A percentile compares a stretch with the other conserved stretches of the same genome.
These are phyloP conservation scores for Tilletia walkeri DNA, from an alignment of 1,284 basidiomycete genomes.

Conservation along the genomic window DNA sequence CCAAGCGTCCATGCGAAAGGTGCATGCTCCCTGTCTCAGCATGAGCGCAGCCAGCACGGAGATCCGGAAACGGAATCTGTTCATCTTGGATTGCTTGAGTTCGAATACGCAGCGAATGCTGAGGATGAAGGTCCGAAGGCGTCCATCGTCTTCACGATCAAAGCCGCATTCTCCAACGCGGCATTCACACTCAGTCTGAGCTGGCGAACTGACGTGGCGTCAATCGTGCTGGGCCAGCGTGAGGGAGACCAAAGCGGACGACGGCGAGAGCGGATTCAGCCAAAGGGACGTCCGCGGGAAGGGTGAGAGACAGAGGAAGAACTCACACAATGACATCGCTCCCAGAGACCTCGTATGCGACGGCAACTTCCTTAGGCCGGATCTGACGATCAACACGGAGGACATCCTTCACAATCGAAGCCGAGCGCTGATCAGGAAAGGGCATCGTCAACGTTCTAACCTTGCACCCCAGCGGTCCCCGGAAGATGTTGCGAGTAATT, in stretches of 20 bases:
- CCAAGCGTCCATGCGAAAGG: too few species aligned
- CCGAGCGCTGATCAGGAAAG: background rate
- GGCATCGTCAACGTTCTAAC: background rate
- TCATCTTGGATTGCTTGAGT: background rate
- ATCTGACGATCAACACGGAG: slow-evolving; percentile 11
- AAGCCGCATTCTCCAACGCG: slow-evolving; percentile 2
- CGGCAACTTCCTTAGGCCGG: background rate
- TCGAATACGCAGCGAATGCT: background rate
- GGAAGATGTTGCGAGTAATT: too few species aligned
- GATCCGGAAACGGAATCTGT: background rate
- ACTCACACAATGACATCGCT: background rate
- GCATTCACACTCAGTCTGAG: slow-evolving; percentile 11
- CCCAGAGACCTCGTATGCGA: background rate
- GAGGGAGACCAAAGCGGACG: background rate
- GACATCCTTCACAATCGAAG: background rate
- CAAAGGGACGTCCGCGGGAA: background rate
- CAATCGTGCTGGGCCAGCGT: background rate
- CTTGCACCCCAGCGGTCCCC: too few species aligned
- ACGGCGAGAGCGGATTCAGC: background rate
- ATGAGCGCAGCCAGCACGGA: too few species aligned
- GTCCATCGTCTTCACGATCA: slow-evolving; percentile 11
- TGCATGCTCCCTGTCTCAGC: too few species aligned
- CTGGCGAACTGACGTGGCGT: background rate
- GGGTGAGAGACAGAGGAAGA: background rate
- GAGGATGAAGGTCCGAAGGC: background rate